These are phyloP conservation scores for Sphagnum tenellum DNA, from an alignment of 225 moss, liverwort and hornwort species.

Conservation along the genomic window DNA sequence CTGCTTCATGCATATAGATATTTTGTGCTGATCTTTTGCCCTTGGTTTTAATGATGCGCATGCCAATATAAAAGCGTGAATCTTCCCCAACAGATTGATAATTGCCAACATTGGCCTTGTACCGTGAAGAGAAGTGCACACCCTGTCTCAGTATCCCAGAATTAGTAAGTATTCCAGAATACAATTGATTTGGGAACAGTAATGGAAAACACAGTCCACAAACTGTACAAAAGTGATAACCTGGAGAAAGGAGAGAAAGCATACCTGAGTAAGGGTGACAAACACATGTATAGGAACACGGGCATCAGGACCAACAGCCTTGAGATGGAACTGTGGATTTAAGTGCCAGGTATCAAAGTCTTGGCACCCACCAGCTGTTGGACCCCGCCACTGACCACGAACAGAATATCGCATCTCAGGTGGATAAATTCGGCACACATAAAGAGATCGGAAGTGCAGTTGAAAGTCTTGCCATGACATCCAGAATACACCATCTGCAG, in stretches of 20 bases:
- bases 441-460: slow-evolving; percentile 93
- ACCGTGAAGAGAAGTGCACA: slow-evolving; percentile 78
- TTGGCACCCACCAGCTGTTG: slow-evolving; percentile 97
- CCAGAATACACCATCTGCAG: slow-evolving; percentile 97
- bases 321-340: slow-evolving; percentile 92
- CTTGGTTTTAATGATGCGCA: slow-evolving; percentile 88
- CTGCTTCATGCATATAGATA: slow-evolving; percentile 91
- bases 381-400: slow-evolving; percentile 90
- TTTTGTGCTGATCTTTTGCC: slow-evolving; percentile 82
- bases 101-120: slow-evolving; percentile 66
- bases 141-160: slow-evolving; percentile 34
- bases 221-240: no score
- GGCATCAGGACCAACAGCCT: slow-evolving; percentile 85
- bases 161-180: no score
- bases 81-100: slow-evolving; percentile 76
- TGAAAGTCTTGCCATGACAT: slow-evolving; percentile 99
- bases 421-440: slow-evolving; percentile 98
- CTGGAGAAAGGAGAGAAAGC: not conserved
- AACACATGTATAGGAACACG: slow-evolving; percentile 94
- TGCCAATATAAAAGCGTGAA: slow-evolving; percentile 81
- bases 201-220: no score
- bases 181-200: no score
- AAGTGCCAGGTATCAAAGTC: slow-evolving; percentile 96
- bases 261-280: slow-evolving; percentile 91
- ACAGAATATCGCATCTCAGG: slow-evolving; percentile 97